Percentiles rank a stretch among this genome's conserved stretches.
Conservation (phyloP, 73 alveolate genomes). For the Vitrella brassicaformis region DNA sequence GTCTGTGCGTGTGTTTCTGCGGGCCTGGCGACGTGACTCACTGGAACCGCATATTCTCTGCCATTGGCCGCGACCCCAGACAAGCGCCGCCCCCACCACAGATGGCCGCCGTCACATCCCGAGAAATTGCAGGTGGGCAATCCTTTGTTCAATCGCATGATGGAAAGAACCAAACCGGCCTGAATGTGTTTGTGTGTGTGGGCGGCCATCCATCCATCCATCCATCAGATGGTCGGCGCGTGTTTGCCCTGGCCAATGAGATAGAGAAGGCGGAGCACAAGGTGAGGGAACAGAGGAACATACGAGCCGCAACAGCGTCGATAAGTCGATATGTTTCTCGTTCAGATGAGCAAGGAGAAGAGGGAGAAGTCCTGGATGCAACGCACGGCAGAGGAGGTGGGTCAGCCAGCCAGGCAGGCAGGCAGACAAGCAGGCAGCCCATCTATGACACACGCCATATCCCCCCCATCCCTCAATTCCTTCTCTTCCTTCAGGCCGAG, state of each 20-base stretch:
- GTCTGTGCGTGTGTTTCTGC: neutral
- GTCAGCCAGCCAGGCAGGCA: no score
- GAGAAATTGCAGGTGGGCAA: no score
- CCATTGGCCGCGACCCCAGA: neutral
- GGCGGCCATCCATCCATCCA: neutral
- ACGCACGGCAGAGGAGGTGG: neutral
- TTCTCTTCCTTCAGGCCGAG: no score
- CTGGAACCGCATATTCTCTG: neutral
- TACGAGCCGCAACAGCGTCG: no score
- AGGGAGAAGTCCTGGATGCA: neutral
- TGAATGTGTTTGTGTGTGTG: neutral
- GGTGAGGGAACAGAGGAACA: no score
- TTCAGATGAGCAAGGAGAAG: neutral
- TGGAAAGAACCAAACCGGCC: neutral
- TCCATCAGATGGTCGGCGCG: no score
- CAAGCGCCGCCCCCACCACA: neutral
- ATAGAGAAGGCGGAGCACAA: neutral
- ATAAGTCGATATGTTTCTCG: no score
- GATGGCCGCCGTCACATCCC: no score
- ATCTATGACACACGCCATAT: neutral
- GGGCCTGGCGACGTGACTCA: neutral
- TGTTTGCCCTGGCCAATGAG: neutral
- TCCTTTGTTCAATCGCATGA: neutral
- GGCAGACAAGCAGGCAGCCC: neutral
- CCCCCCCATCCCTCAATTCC: neutral